A percentile compares a stretch with the other conserved stretches of the same genome.
phyloP scores from a whole-genome alignment of 75 land plant genomes.

The Larix kaempferi region DNA sequence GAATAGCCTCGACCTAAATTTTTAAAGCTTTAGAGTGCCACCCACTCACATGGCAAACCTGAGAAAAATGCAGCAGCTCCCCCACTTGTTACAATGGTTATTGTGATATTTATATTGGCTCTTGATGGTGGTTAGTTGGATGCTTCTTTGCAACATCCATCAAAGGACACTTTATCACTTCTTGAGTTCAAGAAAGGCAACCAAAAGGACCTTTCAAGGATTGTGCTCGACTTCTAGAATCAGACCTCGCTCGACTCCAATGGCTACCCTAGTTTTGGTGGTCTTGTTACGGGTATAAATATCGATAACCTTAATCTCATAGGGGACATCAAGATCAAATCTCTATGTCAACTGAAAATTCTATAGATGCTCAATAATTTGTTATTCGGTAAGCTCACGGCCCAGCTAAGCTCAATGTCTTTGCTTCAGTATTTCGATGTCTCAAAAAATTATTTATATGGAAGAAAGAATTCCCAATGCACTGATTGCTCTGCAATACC shows the following conservation, averaged over 20 bases:
- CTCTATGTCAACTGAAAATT: slow-evolving; percentile 23
- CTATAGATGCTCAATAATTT: slow-evolving; percentile 46
- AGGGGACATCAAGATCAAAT: slow-evolving; percentile 52
- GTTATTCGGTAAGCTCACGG: slow-evolving; percentile 45
- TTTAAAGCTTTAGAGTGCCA: no score
- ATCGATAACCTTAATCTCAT: slow-evolving; percentile 31
- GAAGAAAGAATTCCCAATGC: slow-evolving; percentile 52
- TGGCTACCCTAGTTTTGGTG: slow-evolving; percentile 37
- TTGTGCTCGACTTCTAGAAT: slow-evolving; percentile 27
- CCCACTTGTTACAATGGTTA: no score
- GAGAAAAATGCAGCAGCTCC: no score
- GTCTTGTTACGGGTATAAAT: slow-evolving; percentile 22
- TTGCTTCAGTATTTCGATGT: slow-evolving; percentile 51
- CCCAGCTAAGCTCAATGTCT: slow-evolving; percentile 35
- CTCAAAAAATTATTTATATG: slow-evolving; percentile 45
- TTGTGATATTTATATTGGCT: background rate
- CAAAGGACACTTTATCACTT: slow-evolving; percentile 24
- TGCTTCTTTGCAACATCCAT: background rate
- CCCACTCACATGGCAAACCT: no score
- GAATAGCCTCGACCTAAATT: no score
- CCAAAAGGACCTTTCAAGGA: slow-evolving; percentile 25
- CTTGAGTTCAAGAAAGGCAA: slow-evolving; percentile 60
- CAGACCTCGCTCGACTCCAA: background rate
- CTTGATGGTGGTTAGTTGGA: background rate
- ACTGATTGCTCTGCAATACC: no score